Base-by-base conservation (phyloP, 768 basidiomycete species). In the Cantharellus anzutake region DNA sequence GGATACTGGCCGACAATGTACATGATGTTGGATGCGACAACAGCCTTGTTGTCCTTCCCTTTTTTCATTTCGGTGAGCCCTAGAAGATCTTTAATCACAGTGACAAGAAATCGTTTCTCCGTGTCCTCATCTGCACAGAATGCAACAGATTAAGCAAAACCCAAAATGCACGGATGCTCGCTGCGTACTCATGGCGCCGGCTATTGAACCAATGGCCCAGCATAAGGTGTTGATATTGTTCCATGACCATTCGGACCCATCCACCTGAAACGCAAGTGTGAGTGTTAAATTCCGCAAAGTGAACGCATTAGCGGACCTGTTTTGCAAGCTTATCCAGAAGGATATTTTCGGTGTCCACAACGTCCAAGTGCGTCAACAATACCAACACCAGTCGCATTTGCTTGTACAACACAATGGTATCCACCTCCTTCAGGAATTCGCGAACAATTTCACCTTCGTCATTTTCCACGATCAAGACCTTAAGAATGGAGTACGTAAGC, bases 1-100 rank as follows among this genome's bases (percentile, higher is more conserved):
- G 96, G 96, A 68, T 99, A 99, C 73, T 99, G 96, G 56, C 96
- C 96, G 63, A 99, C 96, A 67, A 97, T 99, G 70, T 99, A 99
- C 88, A 91, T 91, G 69, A 91, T 91, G 67, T 91, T 85, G 37
- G 88, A 90, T 4, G 89, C 89, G 65, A 98, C 94, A 63, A 98
- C 92, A 2, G 96, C 96, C 70, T 99, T 99, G 79, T 99, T 98
- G 74, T 98, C 96, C 71, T 99, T 98, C 42, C 96, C 96, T 57
- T 93, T 85, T 72, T 98, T 98, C 72, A 96, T 92, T 74, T 99
- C 96, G 68, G 89, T 92, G 42, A 99, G 70, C 4, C 94, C 94
- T n/a, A 99, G 78, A 5, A 99, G 75, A 66, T 99, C 96, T 73
- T 98, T 98, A 75, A 98, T 99, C 64, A 98, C 96, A 1, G 93